phyloP scores from a whole-genome alignment of 495 filamentous ascomycete species.

The Penicillium parvum region DNA sequence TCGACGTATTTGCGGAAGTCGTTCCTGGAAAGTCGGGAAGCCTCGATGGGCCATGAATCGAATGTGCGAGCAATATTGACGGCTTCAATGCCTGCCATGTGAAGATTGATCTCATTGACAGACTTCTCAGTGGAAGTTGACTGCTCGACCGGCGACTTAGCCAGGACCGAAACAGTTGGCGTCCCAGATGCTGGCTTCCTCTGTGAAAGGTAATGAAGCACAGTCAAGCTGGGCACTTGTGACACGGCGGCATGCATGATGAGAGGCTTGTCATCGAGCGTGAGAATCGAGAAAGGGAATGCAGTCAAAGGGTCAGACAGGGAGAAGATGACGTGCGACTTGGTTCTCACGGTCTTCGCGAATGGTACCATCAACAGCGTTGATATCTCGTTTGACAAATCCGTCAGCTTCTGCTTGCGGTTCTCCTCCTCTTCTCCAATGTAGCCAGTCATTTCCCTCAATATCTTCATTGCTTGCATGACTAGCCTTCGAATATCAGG shows the following conservation, averaged over 20 bases:
- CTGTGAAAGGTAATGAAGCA: constrained; percentile 23
- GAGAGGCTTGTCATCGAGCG: constrained; percentile 20
- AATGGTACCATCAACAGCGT: constrained; percentile 18
- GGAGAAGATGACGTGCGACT: constrained; percentile 26
- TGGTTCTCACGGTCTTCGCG: constrained; percentile 17
- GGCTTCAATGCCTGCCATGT: constrained; percentile 28
- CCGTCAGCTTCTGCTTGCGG: constrained; percentile 8
- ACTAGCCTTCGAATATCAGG: constrained; percentile 14
- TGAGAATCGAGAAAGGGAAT: constrained; percentile 23
- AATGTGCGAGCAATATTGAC: constrained; percentile 27
- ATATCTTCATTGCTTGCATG: constrained; percentile 22
- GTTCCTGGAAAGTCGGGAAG: constrained; percentile 17
- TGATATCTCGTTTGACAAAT: constrained; percentile 15
- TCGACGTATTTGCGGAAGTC: constrained; percentile 22
- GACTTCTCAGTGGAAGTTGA: neutral
- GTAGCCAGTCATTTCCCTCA: constrained; percentile 21
- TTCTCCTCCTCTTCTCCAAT: constrained; percentile 13
- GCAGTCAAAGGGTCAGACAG: constrained; percentile 25
- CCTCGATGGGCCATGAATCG: constrained; percentile 28
- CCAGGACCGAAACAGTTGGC: constrained; percentile 26
- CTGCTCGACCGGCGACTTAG: constrained; percentile 17
- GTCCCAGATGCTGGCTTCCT: constrained; percentile 12
- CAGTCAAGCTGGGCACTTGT: constrained; percentile 25
- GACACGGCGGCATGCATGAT: constrained; percentile 23
- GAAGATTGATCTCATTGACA: constrained; percentile 15